Percentiles rank a stretch among this genome's conserved stretches.
Conservation (phyloP, 192 early-diverging fungal species). For the Umbelopsis isabellina region DNA sequence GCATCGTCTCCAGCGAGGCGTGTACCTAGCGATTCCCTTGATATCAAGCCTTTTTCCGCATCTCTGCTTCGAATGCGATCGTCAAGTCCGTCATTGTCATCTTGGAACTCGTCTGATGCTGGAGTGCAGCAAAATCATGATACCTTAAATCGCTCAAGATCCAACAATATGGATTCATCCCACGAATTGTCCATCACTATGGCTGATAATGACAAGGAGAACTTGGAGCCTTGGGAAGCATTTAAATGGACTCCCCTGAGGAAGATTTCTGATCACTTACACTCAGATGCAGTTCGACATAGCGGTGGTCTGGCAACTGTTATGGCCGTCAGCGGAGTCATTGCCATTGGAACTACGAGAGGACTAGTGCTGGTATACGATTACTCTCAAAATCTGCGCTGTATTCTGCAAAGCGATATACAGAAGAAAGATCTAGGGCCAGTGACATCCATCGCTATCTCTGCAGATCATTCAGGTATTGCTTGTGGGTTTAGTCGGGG, state of each 20-base stretch:
- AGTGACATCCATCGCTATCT: constrained; percentile 61
- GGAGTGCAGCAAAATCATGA: background rate
- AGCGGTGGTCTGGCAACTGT: constrained; percentile 44
- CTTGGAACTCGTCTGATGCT: constrained; percentile 15
- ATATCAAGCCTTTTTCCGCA: background rate
- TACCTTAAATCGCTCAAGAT: background rate
- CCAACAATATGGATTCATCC: background rate
- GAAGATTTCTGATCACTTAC: constrained; percentile 60
- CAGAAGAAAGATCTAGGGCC: constrained; percentile 52
- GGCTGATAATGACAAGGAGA: constrained; percentile 24
- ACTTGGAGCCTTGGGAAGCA: constrained; percentile 54
- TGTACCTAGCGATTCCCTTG: background rate
- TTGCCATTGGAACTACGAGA: constrained; percentile 62
- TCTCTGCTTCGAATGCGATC: constrained; percentile 13
- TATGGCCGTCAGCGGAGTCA: constrained; percentile 51
- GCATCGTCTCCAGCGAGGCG: constrained; percentile 3
- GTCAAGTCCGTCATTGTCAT: constrained; percentile 19
- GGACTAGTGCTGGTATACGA: constrained; percentile 60
- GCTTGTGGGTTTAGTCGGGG: constrained; percentile 58
- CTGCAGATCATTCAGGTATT: constrained; percentile 58
- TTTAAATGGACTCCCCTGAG: constrained; percentile 60
- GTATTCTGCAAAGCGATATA: constrained; percentile 38
- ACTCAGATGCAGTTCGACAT: constrained; percentile 48
- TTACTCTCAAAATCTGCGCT: constrained; percentile 50
- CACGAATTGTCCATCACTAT: constrained; percentile 15